Evolutionary conservation across 495 filamentous ascomycete species (phyloP).

Genomic region (Penicillium pancosmium): DNA sequence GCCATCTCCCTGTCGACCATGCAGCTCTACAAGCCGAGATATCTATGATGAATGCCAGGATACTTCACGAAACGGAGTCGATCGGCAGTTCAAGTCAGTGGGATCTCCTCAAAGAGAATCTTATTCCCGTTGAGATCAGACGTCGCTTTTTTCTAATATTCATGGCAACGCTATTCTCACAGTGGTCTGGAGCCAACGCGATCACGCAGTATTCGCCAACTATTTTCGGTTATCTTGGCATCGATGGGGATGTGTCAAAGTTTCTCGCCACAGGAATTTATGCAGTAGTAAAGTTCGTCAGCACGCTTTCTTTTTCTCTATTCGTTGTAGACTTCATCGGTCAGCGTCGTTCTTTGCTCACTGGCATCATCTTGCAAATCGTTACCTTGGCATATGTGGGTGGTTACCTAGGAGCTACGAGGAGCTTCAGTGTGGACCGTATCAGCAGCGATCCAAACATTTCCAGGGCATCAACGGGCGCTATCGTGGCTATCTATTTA

Average conservation of each 20-base stretch:
- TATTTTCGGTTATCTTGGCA: slow-evolving; percentile 37
- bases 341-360: slow-evolving; percentile 52
- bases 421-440: slow-evolving; percentile 12
- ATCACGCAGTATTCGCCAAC: slow-evolving; percentile 34
- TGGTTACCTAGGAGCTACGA: slow-evolving; percentile 20
- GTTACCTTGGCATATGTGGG: slow-evolving; percentile 24
- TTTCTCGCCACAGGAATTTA: slow-evolving; percentile 49
- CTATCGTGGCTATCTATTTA: slow-evolving; percentile 59
- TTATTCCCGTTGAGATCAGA: slow-evolving; percentile 59
- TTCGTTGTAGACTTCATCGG: slow-evolving; percentile 69
- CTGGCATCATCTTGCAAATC: slow-evolving; percentile 26
- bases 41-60: slow-evolving; percentile 58
- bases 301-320: slow-evolving; percentile 59
- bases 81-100: slow-evolving; percentile 55
- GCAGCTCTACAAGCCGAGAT: slow-evolving; percentile 62
- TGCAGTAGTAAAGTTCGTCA: slow-evolving; percentile 47
- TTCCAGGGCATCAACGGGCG: slow-evolving; percentile 43
- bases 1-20: slow-evolving; percentile 52
- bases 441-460: slow-evolving; percentile 16
- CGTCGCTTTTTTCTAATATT: slow-evolving; percentile 52
- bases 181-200: slow-evolving; percentile 34
- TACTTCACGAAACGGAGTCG: slow-evolving; percentile 61
- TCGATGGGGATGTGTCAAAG: slow-evolving; percentile 32
- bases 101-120: slow-evolving; percentile 66
- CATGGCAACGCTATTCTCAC: slow-evolving; percentile 31